A percentile compares a stretch with the other conserved stretches of the same genome.
Conservation (phyloP, 2,329 filamentous ascomycete species). For the Pseudogymnoascus sp. region DNA sequence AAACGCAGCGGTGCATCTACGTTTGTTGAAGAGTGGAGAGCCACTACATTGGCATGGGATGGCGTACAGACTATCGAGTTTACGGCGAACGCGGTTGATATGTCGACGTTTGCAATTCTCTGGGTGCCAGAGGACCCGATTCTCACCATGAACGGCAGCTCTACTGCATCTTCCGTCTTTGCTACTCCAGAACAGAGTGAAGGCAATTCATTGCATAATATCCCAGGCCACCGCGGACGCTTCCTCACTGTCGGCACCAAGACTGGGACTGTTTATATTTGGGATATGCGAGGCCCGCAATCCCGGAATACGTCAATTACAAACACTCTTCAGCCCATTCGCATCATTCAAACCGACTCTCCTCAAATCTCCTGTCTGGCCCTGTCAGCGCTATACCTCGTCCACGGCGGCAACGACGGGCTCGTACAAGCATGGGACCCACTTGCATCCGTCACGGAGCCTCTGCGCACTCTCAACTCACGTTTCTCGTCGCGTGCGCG, state of each 20-base stretch:
- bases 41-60: slow-evolving; percentile 53
- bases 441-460: slow-evolving; percentile 68
- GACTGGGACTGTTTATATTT: slow-evolving; percentile 67
- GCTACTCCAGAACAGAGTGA: slow-evolving; percentile 17
- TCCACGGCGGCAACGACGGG: slow-evolving; percentile 90
- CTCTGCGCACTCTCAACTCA: slow-evolving; percentile 79
- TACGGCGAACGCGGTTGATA: slow-evolving; percentile 63
- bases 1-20: slow-evolving; percentile 25
- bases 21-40: slow-evolving; percentile 56
- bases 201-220: slow-evolving; percentile 40
- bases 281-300: slow-evolving; percentile 67
- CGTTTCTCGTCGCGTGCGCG: slow-evolving; percentile 75
- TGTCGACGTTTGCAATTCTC: slow-evolving; percentile 61
- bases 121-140: slow-evolving; percentile 73
- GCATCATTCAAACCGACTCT: slow-evolving; percentile 81
- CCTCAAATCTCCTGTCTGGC: slow-evolving; percentile 78
- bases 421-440: slow-evolving; percentile 96
- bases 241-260: slow-evolving; percentile 75
- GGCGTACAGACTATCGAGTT: slow-evolving; percentile 53
- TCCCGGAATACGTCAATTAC: slow-evolving; percentile 42
- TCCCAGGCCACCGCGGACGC: slow-evolving; percentile 78
- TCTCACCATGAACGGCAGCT: slow-evolving; percentile 46
- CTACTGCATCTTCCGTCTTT: slow-evolving; percentile 19
- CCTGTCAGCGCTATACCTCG: slow-evolving; percentile 75
- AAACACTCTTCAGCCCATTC: slow-evolving; percentile 60